phyloP scores from a whole-genome alignment of 208 protist species.

The Leptomonas seymouri region DNA sequence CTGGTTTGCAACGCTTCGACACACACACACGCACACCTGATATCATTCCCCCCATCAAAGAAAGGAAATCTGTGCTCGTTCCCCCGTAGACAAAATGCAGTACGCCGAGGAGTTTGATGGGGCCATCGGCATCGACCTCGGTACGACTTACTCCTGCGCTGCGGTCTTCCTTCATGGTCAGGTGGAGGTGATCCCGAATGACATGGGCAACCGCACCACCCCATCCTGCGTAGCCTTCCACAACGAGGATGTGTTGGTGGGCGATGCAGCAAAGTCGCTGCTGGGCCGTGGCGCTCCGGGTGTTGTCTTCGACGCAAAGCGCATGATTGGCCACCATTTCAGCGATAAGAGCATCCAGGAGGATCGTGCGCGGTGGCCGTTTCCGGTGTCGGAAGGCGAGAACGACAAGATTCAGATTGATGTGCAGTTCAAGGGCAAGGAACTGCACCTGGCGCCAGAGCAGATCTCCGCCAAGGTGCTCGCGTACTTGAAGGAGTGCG shows the following conservation, averaged over 20 bases:
- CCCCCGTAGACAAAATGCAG: background rate
- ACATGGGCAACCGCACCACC: conserved; percentile 99
- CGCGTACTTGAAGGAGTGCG: conserved; percentile 97
- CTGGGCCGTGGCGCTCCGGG: conserved; percentile 85
- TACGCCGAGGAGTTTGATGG: conserved; percentile 53
- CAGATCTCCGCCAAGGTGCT: conserved; percentile 98
- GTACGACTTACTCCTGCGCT: conserved; percentile 97
- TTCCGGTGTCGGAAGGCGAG: conserved; percentile 82
- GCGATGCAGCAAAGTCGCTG: conserved; percentile 96
- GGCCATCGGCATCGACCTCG: conserved; percentile 94
- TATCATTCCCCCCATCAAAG: too few species aligned
- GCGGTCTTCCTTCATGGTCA: conserved; percentile 85
- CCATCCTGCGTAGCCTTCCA: conserved; percentile 99
- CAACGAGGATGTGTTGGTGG: conserved; percentile 94
- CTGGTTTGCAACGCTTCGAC: background rate
- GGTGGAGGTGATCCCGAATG: conserved; percentile 99
- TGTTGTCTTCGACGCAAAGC: conserved; percentile 97
- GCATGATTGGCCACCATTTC: conserved; percentile 94
- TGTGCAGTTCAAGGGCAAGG: conserved; percentile 60
- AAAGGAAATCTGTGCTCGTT: conserved; percentile 2
- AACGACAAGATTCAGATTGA: conserved; percentile 51
- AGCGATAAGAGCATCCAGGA: conserved; percentile 87
- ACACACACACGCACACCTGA: conserved; percentile 11
- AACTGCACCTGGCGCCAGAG: conserved; percentile 91
- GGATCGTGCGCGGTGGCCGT: conserved; percentile 96